Conservation (phyloP, 441 rosid genomes). For the Pelargonium citronellum region DNA sequence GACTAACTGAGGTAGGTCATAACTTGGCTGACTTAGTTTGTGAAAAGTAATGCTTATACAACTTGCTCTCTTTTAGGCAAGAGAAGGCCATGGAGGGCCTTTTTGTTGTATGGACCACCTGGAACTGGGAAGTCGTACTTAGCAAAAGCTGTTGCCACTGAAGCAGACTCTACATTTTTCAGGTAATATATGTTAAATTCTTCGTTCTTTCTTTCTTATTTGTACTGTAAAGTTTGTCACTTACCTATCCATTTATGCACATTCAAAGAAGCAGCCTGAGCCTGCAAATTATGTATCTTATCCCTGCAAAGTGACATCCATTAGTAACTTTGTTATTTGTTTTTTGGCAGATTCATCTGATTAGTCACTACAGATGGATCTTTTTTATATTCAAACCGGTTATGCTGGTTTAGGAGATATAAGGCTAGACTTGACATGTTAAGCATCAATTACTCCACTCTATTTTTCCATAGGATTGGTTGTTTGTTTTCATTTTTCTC, state of each 20-base stretch:
- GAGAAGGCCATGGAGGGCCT: conserved; percentile 96
- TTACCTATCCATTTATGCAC: not conserved
- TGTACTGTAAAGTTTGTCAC: not conserved
- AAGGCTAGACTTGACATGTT: no score
- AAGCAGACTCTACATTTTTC: conserved; percentile 94
- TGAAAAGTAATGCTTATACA: not conserved
- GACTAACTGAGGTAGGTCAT: not conserved
- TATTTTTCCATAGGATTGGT: no score
- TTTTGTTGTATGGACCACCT: conserved; percentile 91
- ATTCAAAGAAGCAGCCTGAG: not conserved
- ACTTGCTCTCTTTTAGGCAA: conserved; percentile 46
- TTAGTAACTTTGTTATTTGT: no score
- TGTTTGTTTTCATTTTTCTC: not conserved
- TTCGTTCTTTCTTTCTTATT: not conserved
- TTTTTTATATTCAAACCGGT: no score
- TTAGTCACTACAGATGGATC: no score
- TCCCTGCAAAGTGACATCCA: not conserved
- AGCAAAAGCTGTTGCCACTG: conserved; percentile 99
- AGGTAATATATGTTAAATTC: conserved; percentile 44
- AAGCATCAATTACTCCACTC: no score
- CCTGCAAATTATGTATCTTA: not conserved
- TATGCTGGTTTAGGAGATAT: no score
- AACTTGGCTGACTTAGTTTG: not conserved
- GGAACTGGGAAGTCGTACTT: conserved; percentile 99
- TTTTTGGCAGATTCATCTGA: no score